Evolutionary conservation across 345 rosid genomes (phyloP).

Genomic region (Lenwebbia sp.): DNA sequence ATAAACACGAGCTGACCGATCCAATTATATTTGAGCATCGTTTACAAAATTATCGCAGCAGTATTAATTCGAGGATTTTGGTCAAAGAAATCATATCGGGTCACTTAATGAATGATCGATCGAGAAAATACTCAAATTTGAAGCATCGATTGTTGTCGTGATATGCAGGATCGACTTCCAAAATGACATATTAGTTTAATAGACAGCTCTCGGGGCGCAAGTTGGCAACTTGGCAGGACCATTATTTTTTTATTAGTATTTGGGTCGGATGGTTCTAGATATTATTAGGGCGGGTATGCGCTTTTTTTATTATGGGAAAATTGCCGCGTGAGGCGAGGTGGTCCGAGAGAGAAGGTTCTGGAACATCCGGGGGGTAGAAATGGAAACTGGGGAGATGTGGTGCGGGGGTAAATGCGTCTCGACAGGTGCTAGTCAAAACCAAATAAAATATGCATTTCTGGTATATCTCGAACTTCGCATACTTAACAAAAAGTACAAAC

Average conservation of each 20-base stretch:
- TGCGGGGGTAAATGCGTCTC: neutral
- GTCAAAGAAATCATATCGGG: accelerated
- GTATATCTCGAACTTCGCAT: too few species aligned
- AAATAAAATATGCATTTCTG: too few species aligned
- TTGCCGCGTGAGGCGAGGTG: neutral
- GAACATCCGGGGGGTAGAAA: constrained; percentile 9
- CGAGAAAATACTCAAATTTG: neutral
- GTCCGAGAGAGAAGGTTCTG: constrained; percentile 27
- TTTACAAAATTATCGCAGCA: accelerated
- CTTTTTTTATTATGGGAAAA: neutral
- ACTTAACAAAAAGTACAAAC: too few species aligned
- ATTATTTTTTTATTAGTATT: neutral
- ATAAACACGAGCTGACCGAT: accelerated
- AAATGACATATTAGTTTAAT: neutral
- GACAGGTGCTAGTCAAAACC: neutral
- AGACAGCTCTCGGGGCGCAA: neutral
- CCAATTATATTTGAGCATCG: accelerated
- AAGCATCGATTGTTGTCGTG: neutral
- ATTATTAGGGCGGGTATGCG: neutral
- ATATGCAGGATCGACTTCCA: too few species aligned
- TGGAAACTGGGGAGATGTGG: neutral
- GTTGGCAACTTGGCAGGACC: neutral
- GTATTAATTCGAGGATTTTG: neutral
- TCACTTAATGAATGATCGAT: accelerated
- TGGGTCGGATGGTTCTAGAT: neutral